Conservation (phyloP, 495 filamentous ascomycete species). For the Aspergillus steynii region DNA sequence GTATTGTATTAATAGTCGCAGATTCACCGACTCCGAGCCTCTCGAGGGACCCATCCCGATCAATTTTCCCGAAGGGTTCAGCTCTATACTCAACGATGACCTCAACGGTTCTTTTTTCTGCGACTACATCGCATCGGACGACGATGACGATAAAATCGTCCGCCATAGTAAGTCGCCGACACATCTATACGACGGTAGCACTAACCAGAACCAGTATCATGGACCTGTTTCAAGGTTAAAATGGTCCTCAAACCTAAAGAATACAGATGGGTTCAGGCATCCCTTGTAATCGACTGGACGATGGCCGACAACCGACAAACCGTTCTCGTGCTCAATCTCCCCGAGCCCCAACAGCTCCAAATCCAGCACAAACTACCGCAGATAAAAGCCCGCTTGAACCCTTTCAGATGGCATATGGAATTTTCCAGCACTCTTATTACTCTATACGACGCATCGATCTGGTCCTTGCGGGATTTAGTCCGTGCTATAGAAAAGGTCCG, state of each 20-base stretch:
- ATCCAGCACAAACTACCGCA: conserved; percentile 1
- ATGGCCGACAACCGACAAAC: conserved; percentile 1
- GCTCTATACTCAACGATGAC: conserved; percentile 28
- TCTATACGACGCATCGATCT: conserved; percentile 18
- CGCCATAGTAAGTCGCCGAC: background rate
- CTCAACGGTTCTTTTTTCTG: conserved; percentile 22
- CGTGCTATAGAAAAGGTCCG: conserved; percentile 19
- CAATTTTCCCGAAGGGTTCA: background rate
- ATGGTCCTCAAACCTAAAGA: background rate
- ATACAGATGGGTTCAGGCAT: conserved; percentile 17
- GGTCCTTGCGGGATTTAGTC: conserved; percentile 19
- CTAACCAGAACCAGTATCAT: conserved; percentile 3
- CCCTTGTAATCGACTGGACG: conserved; percentile 10
- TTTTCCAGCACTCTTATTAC: conserved; percentile 7
- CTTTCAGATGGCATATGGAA: conserved; percentile 17
- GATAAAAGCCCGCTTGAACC: conserved; percentile 2
- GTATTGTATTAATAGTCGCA: background rate
- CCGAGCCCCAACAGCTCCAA: background rate
- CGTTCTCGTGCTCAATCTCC: conserved; percentile 12
- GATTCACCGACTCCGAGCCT: background rate
- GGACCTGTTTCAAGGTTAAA: conserved; percentile 21
- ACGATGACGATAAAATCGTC: background rate
- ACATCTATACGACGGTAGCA: background rate
- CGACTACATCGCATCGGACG: conserved; percentile 3
- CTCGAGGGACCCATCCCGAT: background rate